Percentiles rank a stretch among this genome's conserved stretches.
Conservation (phyloP, 805 yeast genomes). For the Zygosaccharomyces lentus region DNA sequence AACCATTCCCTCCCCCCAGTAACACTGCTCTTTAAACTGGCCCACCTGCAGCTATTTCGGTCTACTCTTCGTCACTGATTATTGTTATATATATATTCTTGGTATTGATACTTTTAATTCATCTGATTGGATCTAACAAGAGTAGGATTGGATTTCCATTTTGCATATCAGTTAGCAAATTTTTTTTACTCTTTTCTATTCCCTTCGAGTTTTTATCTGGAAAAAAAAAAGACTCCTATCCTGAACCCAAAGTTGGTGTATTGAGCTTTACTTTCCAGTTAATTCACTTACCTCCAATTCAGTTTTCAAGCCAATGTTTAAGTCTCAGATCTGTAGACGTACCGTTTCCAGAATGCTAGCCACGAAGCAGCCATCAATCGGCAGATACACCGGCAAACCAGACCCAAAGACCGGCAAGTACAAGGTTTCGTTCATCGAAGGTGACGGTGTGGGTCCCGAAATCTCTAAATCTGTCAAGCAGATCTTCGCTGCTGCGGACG, state of each 20-base stretch:
- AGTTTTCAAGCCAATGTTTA: constrained; percentile 15
- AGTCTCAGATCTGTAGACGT: constrained; percentile 21
- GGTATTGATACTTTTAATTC: neutral
- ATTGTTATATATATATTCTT: neutral
- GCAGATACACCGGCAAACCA: constrained; percentile 34
- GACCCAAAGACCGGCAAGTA: constrained; percentile 68
- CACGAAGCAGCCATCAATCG: constrained; percentile 33
- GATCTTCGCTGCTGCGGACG: constrained; percentile 89
- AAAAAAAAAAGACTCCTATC: neutral
- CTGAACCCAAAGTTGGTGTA: neutral
- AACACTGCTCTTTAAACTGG: neutral
- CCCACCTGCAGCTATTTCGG: neutral
- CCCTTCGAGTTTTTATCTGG: neutral
- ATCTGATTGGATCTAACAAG: neutral
- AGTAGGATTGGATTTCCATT: neutral
- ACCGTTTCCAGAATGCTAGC: constrained; percentile 20
- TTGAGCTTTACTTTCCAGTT: neutral
- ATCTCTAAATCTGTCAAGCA: constrained; percentile 91
- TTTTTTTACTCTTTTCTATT: neutral
- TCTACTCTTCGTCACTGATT: neutral
- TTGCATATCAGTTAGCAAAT: neutral
- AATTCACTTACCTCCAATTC: neutral
- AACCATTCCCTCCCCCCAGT: neutral
- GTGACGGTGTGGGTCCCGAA: constrained; percentile 97
- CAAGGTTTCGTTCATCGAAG: constrained; percentile 93